Evolutionary conservation across 2,329 filamentous ascomycete species (phyloP).

Genomic region (Pseudogymnoascus sp.): DNA sequence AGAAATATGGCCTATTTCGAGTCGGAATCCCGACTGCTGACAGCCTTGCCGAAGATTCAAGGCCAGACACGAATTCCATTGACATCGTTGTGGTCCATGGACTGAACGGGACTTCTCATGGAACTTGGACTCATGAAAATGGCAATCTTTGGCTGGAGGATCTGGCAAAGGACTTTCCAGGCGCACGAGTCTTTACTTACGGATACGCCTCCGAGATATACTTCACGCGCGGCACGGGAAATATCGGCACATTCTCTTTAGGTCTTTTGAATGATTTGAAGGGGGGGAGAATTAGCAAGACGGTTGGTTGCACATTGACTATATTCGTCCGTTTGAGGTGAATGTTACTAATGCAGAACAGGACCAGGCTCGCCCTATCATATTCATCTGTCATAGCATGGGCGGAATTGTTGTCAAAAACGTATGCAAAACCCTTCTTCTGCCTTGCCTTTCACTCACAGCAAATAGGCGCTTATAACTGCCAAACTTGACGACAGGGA

Average conservation of each 20-base stretch:
- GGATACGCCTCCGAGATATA: constrained; percentile 20
- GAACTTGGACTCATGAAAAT: constrained; percentile 21
- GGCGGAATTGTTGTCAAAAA: constrained; percentile 19
- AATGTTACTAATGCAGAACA: neutral
- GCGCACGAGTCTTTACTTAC: constrained; percentile 20
- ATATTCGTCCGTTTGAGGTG: neutral
- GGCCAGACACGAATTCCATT: neutral
- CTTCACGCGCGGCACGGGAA: constrained; percentile 11
- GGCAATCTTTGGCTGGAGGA: constrained; percentile 20
- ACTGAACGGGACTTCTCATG: constrained; percentile 15
- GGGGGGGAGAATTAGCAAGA: neutral
- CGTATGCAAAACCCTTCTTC: neutral
- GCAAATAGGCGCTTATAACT: constrained; percentile 14
- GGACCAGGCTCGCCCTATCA: constrained; percentile 12
- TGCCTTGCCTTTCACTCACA: neutral
- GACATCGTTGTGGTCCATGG: constrained; percentile 20
- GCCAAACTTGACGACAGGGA: neutral
- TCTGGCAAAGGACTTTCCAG: constrained; percentile 17
- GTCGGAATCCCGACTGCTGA: neutral
- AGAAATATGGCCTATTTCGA: constrained; percentile 3
- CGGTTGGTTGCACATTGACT: neutral
- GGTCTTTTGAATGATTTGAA: constrained; percentile 15
- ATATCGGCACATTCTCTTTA: constrained; percentile 16
- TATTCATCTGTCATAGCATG: constrained; percentile 18
- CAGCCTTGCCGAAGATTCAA: neutral